Conservation (phyloP, 1,284 basidiomycete genomes). For the Macrocystidia cucumis region DNA sequence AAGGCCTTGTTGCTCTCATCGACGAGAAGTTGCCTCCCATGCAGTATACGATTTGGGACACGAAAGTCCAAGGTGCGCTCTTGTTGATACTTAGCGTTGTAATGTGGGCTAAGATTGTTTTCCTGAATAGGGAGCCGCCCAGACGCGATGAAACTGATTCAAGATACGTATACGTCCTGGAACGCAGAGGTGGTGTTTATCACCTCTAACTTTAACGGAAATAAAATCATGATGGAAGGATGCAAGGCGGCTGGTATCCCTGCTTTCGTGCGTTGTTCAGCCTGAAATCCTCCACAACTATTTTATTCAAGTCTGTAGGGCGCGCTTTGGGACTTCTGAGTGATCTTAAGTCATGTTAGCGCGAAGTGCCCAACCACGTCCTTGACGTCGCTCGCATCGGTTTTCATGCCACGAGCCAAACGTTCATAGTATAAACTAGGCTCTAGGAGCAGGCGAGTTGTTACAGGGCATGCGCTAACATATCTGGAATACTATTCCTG, state of each 20-base stretch:
- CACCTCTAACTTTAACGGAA: slow-evolving; percentile 55
- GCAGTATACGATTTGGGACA: slow-evolving; percentile 55
- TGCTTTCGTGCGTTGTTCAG: slow-evolving; percentile 35
- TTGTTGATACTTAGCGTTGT: slow-evolving; percentile 1
- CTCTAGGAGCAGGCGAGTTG: too few relatives aligned
- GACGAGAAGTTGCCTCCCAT: slow-evolving; percentile 45
- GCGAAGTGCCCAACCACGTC: too few relatives aligned
- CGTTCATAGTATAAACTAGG: too few relatives aligned
- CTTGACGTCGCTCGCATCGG: too few relatives aligned
- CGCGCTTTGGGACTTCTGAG: slow-evolving; percentile 35
- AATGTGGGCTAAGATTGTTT: slow-evolving; percentile 4
- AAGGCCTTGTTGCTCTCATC: slow-evolving; percentile 67
- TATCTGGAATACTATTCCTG: too few relatives aligned
- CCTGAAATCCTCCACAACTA: not conserved
- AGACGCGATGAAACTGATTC: slow-evolving; percentile 38
- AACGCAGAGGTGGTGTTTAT: slow-evolving; percentile 59
- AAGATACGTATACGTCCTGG: slow-evolving; percentile 32
- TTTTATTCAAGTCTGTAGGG: slow-evolving; percentile 20
- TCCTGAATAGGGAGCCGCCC: slow-evolving; percentile 34
- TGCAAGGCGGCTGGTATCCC: slow-evolving; percentile 57
- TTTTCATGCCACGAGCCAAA: too few relatives aligned
- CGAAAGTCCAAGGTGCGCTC: slow-evolving; percentile 44
- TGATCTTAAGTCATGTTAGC: too few relatives aligned
- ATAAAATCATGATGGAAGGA: slow-evolving; percentile 62
- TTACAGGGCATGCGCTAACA: too few relatives aligned